Percentiles rank a stretch among this genome's conserved stretches.
These are phyloP conservation scores for Russula foetens DNA, from an alignment of 768 basidiomycete species.

Conservation along the genomic window DNA sequence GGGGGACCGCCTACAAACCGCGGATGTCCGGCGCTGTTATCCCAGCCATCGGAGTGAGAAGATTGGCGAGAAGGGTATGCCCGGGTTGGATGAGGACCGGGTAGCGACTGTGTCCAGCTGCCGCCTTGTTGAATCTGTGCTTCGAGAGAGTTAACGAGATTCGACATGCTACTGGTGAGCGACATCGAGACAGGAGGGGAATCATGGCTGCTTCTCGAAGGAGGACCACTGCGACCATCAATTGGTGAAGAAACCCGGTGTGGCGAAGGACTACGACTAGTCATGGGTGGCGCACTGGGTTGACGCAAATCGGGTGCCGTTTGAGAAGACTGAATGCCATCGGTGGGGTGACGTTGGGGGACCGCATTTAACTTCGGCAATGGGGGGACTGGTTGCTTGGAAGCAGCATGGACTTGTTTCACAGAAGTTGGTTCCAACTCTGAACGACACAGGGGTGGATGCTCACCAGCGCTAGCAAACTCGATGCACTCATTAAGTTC, in stretches of 20 bases:
- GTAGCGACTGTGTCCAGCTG: constrained; percentile 17
- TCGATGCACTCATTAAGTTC: constrained; percentile 82
- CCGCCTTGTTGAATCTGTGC: constrained; percentile 27
- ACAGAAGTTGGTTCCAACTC: background rate
- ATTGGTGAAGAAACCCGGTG: constrained; percentile 19
- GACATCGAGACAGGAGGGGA: background rate
- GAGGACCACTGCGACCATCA: background rate
- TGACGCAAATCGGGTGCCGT: constrained; percentile 18
- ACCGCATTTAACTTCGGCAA: constrained; percentile 40
- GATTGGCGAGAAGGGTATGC: constrained; percentile 23
- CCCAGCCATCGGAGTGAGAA: constrained; percentile 17
- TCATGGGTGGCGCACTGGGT: background rate
- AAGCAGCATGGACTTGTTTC: constrained; percentile 26
- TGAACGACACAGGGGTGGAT: background rate
- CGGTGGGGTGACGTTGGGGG: background rate
- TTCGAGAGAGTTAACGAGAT: constrained; percentile 24
- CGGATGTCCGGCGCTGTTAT: background rate
- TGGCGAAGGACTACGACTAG: constrained; percentile 22
- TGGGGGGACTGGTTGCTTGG: constrained; percentile 62
- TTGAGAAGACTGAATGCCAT: constrained; percentile 13
- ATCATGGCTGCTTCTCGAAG: constrained; percentile 16
- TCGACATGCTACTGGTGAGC: constrained; percentile 20
- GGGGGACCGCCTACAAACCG: background rate
- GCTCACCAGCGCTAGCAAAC: constrained; percentile 67
- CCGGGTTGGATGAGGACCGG: constrained; percentile 19